These are phyloP conservation scores for Clathrospora elynae DNA, from an alignment of 2,329 filamentous ascomycete species.

Conservation along the genomic window DNA sequence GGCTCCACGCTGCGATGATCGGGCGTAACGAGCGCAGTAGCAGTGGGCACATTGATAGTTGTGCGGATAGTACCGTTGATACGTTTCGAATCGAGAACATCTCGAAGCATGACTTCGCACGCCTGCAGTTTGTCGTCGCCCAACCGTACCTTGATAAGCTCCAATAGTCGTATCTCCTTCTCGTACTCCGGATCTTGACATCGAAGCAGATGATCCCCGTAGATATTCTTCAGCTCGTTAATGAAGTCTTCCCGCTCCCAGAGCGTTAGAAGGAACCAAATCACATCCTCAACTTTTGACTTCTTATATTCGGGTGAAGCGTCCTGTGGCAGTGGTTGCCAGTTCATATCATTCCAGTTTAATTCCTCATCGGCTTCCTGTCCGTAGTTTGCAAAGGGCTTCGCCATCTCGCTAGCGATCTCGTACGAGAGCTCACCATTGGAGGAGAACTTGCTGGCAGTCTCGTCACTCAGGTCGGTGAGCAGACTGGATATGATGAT, in stretches of 20 bases:
- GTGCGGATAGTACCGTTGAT: slow-evolving; percentile 64
- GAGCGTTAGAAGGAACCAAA: slow-evolving; percentile 85
- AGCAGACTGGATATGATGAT: slow-evolving; percentile 77
- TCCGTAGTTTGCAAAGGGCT: slow-evolving; percentile 62
- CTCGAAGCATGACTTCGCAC: slow-evolving; percentile 96
- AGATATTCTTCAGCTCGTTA: slow-evolving; percentile 86
- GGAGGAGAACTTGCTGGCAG: slow-evolving; percentile 52
- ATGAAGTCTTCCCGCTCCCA: slow-evolving; percentile 94
- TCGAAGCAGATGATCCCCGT: slow-evolving; percentile 77
- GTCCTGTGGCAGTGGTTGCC: slow-evolving; percentile 91
- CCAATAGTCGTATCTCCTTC: slow-evolving; percentile 79
- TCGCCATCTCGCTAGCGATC: slow-evolving; percentile 68
- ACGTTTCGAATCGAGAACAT: slow-evolving; percentile 80
- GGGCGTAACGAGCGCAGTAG: slow-evolving; percentile 24
- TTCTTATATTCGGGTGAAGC: slow-evolving; percentile 88
- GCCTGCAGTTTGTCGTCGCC: slow-evolving; percentile 85
- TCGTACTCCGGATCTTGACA: slow-evolving; percentile 69
- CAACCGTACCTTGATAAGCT: slow-evolving; percentile 85
- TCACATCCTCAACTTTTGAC: slow-evolving; percentile 86
- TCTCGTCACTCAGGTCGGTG: slow-evolving; percentile 61
- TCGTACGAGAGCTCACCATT: slow-evolving; percentile 71
- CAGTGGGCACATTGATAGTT: slow-evolving; percentile 16
- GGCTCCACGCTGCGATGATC: slow-evolving; percentile 20
- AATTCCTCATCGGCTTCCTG: slow-evolving; percentile 64
- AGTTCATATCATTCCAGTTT: slow-evolving; percentile 90